phyloP scores from a whole-genome alignment of 108 stramenopile species.

The Pseudonitzschia multistriata region DNA sequence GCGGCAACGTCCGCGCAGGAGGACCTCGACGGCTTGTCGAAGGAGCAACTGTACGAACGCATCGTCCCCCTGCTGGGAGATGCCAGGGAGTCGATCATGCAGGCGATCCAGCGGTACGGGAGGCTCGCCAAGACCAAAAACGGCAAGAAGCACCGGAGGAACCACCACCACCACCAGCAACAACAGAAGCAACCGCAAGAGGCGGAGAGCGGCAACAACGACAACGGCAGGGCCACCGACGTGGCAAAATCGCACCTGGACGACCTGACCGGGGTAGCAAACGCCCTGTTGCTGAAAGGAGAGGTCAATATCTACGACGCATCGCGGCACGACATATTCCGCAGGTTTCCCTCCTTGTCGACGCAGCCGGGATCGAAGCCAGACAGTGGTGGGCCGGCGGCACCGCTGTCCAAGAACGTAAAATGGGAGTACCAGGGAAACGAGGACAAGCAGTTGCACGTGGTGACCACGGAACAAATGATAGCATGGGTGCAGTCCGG shows the following conservation, averaged over 20 bases:
- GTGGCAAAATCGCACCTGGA: conserved; percentile 39
- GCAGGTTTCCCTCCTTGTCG: conserved; percentile 15
- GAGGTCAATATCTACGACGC: conserved; percentile 72
- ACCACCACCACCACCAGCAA: background rate
- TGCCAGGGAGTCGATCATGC: conserved; percentile 55
- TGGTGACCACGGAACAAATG: conserved; percentile 81
- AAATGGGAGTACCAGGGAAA: conserved; percentile 82
- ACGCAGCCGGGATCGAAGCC: conserved; percentile 23
- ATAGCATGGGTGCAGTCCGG: conserved; percentile 71
- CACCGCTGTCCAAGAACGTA: background rate
- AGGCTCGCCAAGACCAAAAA: conserved; percentile 9
- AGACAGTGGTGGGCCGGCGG: conserved; percentile 14
- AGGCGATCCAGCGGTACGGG: conserved; percentile 67
- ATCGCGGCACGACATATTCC: conserved; percentile 49
- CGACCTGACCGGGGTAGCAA: conserved; percentile 64
- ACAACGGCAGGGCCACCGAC: background rate
- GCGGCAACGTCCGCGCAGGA: conserved; percentile 21
- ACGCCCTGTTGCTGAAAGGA: conserved; percentile 62
- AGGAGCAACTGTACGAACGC: conserved; percentile 38
- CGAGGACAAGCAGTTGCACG: conserved; percentile 71
- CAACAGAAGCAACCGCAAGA: conserved; percentile 1
- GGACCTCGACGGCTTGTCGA: conserved; percentile 35
- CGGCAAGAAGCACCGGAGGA: background rate
- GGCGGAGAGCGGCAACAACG: conserved; percentile 10
- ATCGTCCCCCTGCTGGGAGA: conserved; percentile 51